These are phyloP conservation scores for Zalaria sp. DNA, from an alignment of 2,329 filamentous ascomycete genomes.

Conservation along the genomic window DNA sequence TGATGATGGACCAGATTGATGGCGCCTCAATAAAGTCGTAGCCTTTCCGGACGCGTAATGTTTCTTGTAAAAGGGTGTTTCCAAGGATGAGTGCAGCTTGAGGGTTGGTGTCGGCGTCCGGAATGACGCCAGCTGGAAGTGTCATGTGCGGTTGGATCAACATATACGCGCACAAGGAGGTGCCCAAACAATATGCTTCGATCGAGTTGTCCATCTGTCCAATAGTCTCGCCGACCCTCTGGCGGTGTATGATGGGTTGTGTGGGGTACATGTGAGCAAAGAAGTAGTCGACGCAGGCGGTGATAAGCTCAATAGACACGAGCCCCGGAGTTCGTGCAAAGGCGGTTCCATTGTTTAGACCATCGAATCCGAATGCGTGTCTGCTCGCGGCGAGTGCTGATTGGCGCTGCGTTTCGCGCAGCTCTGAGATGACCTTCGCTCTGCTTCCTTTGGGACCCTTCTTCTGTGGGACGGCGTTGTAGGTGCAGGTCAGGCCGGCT, in stretches of 20 bases:
- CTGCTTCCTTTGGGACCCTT: conserved; percentile 49
- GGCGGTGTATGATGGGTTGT: conserved; percentile 44
- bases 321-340: conserved; percentile 34
- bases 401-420: conserved; percentile 38
- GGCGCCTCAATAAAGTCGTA: conserved; percentile 45
- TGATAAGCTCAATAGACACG: conserved; percentile 34
- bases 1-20: conserved; percentile 42
- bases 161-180: conserved; percentile 35
- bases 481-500: conserved; percentile 47
- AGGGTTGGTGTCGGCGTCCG: conserved; percentile 35
- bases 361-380: conserved; percentile 22
- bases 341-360: conserved; percentile 25
- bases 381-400: conserved; percentile 25
- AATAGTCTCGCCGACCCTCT: conserved; percentile 37
- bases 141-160: conserved; percentile 35
- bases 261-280: conserved; percentile 50
- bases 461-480: conserved; percentile 50
- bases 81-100: conserved; percentile 32
- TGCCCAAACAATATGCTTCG: conserved; percentile 45
- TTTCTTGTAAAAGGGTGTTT: conserved; percentile 44
- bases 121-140: conserved; percentile 19
- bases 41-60: conserved; percentile 39
- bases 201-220: conserved; percentile 35
- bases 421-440: conserved; percentile 48
- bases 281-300: conserved; percentile 45